Base-by-base conservation (phyloP, 176 grass and related monocot genomes). In the Juncus effusus region DNA sequence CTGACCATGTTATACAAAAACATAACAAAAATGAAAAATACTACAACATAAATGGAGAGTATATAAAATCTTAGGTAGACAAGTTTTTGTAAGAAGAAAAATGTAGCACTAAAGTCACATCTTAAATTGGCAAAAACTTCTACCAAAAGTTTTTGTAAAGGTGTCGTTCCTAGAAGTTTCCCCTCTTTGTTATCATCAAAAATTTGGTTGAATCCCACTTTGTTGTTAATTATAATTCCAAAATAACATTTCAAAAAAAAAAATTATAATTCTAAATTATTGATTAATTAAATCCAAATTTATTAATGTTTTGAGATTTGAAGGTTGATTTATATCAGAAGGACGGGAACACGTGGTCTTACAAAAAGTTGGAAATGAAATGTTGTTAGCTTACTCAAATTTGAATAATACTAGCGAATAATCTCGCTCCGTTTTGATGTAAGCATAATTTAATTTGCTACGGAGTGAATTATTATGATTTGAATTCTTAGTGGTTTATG, bases 301-400 rank as follows among this genome's bases (percentile, higher is more conserved):
- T 28, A 28, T 28, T 28, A 1, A 28, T 28, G 19, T 28, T 28
- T 28, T 28, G 19, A 28, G 19, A 28, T 28, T 28, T 28, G 15
- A 55, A 69, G 40, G 16, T 55, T 40, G 11, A 38, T 28, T 55
- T 57, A 45, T 56, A 6, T 59, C 52, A 59, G 36, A 72, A 16
- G 5, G 54, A 72, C 68, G 56, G 54, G 12, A 40, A 72, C 68
- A 72, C 68, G 68, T 72, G 68, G 68, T 39, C 42, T 71, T 72
- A 59, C 67, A 58, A 70, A 28, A 58, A 15, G 36, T 70, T 9
- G 47, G 10, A 58, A 70, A 16, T 38, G 6, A 47, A 47, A 47
- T 6, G 19, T 28, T 28, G 19, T 28, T 28, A 28, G 1, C 19
- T 28, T 28, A 28, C 19, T 28, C 19, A 28, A n/a, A n/a, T n/a